Conservation (phyloP, 306 rosid species). For the Chamaecrista fasciculata region DNA sequence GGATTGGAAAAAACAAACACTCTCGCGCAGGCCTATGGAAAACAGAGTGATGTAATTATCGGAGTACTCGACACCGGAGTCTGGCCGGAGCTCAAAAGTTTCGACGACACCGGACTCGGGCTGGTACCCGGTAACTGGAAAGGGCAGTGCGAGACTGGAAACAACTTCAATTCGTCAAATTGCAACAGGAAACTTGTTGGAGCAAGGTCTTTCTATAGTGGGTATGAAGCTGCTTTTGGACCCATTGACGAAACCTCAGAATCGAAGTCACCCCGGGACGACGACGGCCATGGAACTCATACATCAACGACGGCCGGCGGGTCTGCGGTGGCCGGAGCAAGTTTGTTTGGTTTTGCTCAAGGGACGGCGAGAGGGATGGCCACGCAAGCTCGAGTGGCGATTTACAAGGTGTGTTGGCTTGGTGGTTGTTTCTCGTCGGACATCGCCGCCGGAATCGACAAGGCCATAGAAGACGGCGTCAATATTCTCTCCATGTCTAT, state of each 20-base stretch:
- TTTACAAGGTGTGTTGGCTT: conserved; percentile 79
- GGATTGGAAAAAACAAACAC: conserved; percentile 50
- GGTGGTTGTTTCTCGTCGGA: conserved; percentile 78
- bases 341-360: conserved; percentile 66
- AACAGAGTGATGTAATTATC: conserved; percentile 51
- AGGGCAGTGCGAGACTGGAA: conserved; percentile 72
- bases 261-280: conserved; percentile 80
- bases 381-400: conserved; percentile 67
- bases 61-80: conserved; percentile 85
- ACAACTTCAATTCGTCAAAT: conserved; percentile 54
- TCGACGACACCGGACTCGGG: conserved; percentile 61
- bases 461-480: conserved; percentile 80
- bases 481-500: conserved; percentile 73
- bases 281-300: conserved; percentile 91
- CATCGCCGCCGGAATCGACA: conserved; percentile 77
- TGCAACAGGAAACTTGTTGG: conserved; percentile 81
- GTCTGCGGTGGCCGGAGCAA: conserved; percentile 57
- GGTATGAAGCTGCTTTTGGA: conserved; percentile 65
- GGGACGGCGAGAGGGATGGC: conserved; percentile 98
- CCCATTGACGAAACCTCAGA: conserved; percentile 47
- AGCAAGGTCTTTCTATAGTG: conserved; percentile 74
- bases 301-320: conserved; percentile 87
- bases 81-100: conserved; percentile 81
- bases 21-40: conserved; percentile 35
- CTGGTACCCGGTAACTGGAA: conserved; percentile 68